phyloP scores from a whole-genome alignment of 345 rosid species.

The Salix viminalis region DNA sequence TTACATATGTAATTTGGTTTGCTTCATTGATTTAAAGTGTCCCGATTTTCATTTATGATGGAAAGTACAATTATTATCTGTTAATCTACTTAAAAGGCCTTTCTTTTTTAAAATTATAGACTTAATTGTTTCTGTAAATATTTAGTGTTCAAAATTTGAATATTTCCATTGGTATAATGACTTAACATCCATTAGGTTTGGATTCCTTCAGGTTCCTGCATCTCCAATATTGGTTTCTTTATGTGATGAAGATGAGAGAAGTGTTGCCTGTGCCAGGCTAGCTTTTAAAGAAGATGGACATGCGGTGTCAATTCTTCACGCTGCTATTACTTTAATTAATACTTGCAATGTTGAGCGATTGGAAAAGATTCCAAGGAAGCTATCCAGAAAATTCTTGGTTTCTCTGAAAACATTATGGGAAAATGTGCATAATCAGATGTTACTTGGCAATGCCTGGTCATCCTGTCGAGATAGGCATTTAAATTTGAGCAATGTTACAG shows the following conservation, averaged over 20 bases:
- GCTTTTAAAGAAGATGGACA: constrained; percentile 26
- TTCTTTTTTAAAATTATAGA: too few species aligned
- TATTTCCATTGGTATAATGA: constrained; percentile 1
- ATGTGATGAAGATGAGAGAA: constrained; percentile 17
- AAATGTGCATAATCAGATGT: constrained; percentile 31
- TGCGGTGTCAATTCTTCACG: constrained; percentile 31
- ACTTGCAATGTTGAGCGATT: constrained; percentile 34
- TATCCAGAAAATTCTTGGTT: constrained; percentile 25
- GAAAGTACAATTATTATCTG: too few species aligned
- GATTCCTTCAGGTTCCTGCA: constrained; percentile 37
- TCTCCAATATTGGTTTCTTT: constrained; percentile 24
- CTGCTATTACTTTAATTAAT: constrained; percentile 38
- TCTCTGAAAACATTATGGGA: constrained; percentile 36
- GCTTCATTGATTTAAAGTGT: background rate
- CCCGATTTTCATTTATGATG: background rate
- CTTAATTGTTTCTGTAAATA: background rate
- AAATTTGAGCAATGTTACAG: constrained; percentile 23
- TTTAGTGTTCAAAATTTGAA: background rate
- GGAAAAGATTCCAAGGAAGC: constrained; percentile 33
- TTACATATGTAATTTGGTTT: background rate
- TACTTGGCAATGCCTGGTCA: constrained; percentile 15
- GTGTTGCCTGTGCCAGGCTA: constrained; percentile 17
- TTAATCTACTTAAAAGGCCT: background rate
- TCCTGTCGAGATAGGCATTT: constrained; percentile 11
- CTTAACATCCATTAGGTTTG: constrained; percentile 33